phyloP scores from a whole-genome alignment of 1,139 yeast species.

The Yamadazyma pseudoaaseri region DNA sequence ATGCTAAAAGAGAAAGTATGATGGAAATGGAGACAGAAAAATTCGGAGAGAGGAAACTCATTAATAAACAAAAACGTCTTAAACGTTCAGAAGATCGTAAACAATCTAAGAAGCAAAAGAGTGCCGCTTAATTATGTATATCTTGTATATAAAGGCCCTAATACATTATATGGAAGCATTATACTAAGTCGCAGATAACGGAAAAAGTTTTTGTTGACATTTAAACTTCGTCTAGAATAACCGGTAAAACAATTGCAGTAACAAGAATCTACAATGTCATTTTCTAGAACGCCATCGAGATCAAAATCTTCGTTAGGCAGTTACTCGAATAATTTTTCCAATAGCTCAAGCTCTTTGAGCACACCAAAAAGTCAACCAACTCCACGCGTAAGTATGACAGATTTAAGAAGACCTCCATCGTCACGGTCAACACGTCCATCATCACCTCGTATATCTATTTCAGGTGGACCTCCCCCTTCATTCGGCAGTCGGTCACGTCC shows the following conservation, averaged over 20 bases:
- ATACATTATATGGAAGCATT: not conserved
- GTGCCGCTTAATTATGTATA: too few relatives aligned
- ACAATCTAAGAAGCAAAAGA: conserved; percentile 6
- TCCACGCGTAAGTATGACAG: conserved; percentile 18
- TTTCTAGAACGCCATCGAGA: conserved; percentile 14
- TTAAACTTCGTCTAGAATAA: conserved; percentile 5
- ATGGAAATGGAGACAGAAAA: conserved; percentile 92
- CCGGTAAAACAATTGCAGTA: not conserved
- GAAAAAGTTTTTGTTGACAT: conserved; percentile 1
- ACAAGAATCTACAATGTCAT: too few relatives aligned
- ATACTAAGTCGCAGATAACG: not conserved
- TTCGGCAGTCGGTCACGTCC: conserved; percentile 21
- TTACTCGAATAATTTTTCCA: conserved; percentile 7
- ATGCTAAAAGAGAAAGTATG: conserved; percentile 84
- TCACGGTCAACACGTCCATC: conserved; percentile 20
- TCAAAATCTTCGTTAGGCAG: conserved; percentile 23
- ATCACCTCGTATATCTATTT: conserved; percentile 19
- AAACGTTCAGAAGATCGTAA: conserved; percentile 2
- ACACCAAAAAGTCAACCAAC: conserved; percentile 18
- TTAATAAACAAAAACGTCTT: conserved; percentile 48
- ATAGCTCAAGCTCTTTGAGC: conserved; percentile 7
- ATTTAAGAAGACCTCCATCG: conserved; percentile 27
- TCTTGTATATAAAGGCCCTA: not conserved
- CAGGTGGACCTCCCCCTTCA: conserved; percentile 5
- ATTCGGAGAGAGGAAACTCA: conserved; percentile 73